Evolutionary conservation across 345 rosid species (phyloP), one percentile per base, ranked within the genome.

Genomic region (Gossypium bickii): DNA sequence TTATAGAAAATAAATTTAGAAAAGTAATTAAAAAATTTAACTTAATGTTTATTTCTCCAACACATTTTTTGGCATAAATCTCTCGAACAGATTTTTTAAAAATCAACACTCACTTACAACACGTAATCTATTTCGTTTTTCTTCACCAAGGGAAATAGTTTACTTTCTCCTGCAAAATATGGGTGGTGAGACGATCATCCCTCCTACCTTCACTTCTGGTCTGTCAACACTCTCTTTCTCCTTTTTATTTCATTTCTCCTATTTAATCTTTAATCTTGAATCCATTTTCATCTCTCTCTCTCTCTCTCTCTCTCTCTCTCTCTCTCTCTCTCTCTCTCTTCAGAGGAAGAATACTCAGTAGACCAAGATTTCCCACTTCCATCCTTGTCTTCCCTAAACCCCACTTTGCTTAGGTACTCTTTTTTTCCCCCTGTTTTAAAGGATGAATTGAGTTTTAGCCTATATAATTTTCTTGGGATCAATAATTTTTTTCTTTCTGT

Each of bases 271-370:
- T 67, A 24, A 8, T 1, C 0, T 24, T 47, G 3, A 65, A 43
- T 3, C 27, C 12, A 3, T 49, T 48, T 48, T 47, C 41, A 47
- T 47, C 51, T 1, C 9, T 27, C 11, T 43, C 6, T 34, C 5
- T 29, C 38, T 29, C 25, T 24, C 25, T 24, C 25, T 24, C 25
- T 24, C 25, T 25, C 56, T 67, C 29, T 2, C 29, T 27, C 29
- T 27, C 29, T 27, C 29, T 27, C 29, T 24, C 25, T 24, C 25
- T 24, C 25, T 24, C 25, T 24, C 25, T 25, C 56, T 67, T 43
- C 71, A 82, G 85, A 81, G n/a, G 83, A 81, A 25, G 79, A 57
- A 55, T 66, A 74, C 61, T 76, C 73, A 2, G 69, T 70, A 18
- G 61, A 72, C 69, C 73, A 57, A 63, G 81, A 62, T 60, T 62